Percentiles rank a stretch among this genome's conserved stretches.
These are phyloP conservation scores for Leccinum insigne DNA, from an alignment of 1,284 basidiomycete genomes.

Conservation along the genomic window DNA sequence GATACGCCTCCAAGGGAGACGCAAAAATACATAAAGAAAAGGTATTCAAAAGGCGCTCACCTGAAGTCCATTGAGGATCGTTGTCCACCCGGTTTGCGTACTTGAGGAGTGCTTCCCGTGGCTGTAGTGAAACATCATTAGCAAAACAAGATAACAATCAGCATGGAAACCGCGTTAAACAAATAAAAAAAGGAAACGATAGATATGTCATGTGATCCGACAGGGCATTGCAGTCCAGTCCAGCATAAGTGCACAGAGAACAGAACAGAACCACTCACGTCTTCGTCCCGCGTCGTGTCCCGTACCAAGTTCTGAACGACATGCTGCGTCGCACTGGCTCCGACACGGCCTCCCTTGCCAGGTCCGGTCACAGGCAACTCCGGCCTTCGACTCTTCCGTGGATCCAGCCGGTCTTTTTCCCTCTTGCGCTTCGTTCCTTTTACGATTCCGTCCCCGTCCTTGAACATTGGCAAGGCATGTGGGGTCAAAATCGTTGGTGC, in stretches of 20 bases:
- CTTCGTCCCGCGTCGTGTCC: slow-evolving; percentile 87
- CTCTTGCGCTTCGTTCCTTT: slow-evolving; percentile 81
- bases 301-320: slow-evolving; percentile 92
- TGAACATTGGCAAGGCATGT: slow-evolving; percentile 87
- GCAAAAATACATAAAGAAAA: slow-evolving; percentile 4
- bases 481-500: slow-evolving; percentile 87
- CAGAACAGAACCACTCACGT: slow-evolving; percentile 64
- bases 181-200: slow-evolving; percentile 12
- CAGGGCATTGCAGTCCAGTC: not conserved
- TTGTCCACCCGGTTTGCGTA: slow-evolving; percentile 79
- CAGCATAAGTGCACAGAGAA: slow-evolving; percentile 28
- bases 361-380: slow-evolving; percentile 91
- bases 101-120: slow-evolving; percentile 93
- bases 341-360: slow-evolving; percentile 91
- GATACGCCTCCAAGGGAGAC: slow-evolving; percentile 10
- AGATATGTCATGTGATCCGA: slow-evolving; percentile 15
- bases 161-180: slow-evolving; percentile 5
- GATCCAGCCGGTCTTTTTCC: slow-evolving; percentile 87
- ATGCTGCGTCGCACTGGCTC: slow-evolving; percentile 93
- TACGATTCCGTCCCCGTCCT: slow-evolving; percentile 71
- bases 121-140: slow-evolving; percentile 50
- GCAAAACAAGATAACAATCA: slow-evolving; percentile 21
- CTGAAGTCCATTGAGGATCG: slow-evolving; percentile 81
- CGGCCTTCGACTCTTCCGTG: slow-evolving; percentile 87
- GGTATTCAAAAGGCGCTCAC: slow-evolving; percentile 45